Conservation (phyloP, 352 stramenopile species). For the Globisporangium mamillatum region DNA sequence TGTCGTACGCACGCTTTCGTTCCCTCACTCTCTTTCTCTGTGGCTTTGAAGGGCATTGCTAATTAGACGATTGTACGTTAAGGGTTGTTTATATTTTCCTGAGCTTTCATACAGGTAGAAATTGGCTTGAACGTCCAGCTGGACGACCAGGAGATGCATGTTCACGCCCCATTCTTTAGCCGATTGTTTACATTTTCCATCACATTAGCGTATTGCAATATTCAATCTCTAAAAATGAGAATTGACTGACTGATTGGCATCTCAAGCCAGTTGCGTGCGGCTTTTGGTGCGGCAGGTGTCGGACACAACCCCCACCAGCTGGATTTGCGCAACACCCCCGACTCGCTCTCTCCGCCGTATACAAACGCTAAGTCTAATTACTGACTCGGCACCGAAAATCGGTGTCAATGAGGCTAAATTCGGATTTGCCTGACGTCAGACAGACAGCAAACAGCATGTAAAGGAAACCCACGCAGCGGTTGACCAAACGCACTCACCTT, state of each 20-base stretch:
- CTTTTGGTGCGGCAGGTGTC: not conserved
- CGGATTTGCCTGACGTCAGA: not conserved
- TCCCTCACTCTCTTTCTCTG: not conserved
- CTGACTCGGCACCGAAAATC: slow-evolving; percentile 1
- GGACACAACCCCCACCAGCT: slow-evolving; percentile 1
- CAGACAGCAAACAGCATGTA: not conserved
- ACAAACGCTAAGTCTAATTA: not conserved
- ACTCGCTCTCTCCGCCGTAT: not conserved
- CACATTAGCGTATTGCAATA: not conserved
- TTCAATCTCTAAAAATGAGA: not conserved
- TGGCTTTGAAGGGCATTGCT: not conserved
- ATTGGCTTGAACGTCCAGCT: not conserved
- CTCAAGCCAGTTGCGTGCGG: not conserved
- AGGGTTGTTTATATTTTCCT: not conserved
- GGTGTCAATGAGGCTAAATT: not conserved
- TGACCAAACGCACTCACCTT: not conserved
- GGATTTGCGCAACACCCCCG: slow-evolving; percentile 3
- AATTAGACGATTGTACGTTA: not conserved
- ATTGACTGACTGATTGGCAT: not conserved
- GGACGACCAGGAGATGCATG: not conserved
- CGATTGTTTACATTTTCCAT: not conserved
- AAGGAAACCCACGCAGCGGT: not conserved
- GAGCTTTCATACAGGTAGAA: not conserved
- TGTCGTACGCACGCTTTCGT: not conserved
- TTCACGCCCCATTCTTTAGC: not conserved